Base-by-base conservation (phyloP, 2,329 filamentous ascomycete species). In the Fusarium sulawesiense region DNA sequence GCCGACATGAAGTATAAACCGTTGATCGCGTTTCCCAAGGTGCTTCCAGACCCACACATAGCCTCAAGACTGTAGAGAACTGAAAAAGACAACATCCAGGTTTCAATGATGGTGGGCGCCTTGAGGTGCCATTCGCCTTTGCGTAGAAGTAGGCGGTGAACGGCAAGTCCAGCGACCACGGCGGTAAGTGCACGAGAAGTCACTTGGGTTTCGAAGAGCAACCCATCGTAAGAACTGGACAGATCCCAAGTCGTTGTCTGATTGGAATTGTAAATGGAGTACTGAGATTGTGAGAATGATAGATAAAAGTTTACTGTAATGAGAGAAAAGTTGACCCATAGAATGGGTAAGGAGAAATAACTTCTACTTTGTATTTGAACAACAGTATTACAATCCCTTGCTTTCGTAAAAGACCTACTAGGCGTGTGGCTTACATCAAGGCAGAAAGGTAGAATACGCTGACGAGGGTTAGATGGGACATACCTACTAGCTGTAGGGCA, bases 271-370 rank as follows among this genome's bases (percentile, higher is more conserved):
- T 6, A 2, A 1, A 6, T 6, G 3, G 9, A 37, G 18, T 11
- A 11, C 0, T 2, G 34, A 37, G 34, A n/a, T n/a, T 37, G 18
- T 11, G 9, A 37, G 5, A 37, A 37, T 11, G 16, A 34, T 10
- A 1, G 0, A 4, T n/a, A n/a, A 1, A 11, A 6, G 9, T n/a
- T 6, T n/a, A 18, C 16, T 10, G 2, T 34, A 34, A 10, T 0
- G 2, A 3, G 3, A 6, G 32, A 34, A 34, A 18, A 0, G 1
- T 10, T 18, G 9, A 10, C 2, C 32, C 8, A 10, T 34, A 10
- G 2, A 34, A 6, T 18, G 32, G 32, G 1, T 6, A 34, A 18
- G 16, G 16, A 37, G 16, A 37, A 37, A n/a, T 37, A 6, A 37
- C 2, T 5, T 6, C 9, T 37, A 0, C 5, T 37, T 11, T 18